These are phyloP conservation scores for Centaurea solstitialis DNA, from an alignment of 129 eudicot species.

Conservation along the genomic window DNA sequence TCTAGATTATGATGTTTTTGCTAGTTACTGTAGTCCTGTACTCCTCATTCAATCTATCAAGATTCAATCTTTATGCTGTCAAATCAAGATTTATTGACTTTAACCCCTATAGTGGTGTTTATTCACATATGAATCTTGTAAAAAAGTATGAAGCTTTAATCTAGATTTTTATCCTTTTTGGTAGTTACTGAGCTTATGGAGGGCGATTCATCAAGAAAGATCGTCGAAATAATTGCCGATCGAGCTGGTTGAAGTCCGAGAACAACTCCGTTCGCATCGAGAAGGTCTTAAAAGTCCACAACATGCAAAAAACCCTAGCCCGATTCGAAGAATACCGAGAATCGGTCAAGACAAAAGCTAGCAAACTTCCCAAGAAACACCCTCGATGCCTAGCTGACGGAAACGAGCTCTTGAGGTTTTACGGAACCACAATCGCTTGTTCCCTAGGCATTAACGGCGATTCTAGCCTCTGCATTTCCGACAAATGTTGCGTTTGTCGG, in stretches of 20 bases:
- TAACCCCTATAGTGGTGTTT: background rate
- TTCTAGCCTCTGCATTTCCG: conserved; percentile 73
- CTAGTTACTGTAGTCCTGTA: background rate
- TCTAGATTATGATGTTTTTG: background rate
- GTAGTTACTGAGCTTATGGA: conserved; percentile 94
- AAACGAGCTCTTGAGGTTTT: conserved; percentile 86
- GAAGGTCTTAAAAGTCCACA: conserved; percentile 86
- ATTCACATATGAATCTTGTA: background rate
- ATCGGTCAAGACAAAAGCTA: conserved; percentile 74
- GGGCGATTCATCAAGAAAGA: conserved; percentile 94
- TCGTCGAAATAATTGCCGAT: conserved; percentile 93
- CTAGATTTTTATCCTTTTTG: conserved; percentile 9
- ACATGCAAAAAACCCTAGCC: conserved; percentile 87
- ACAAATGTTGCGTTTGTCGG: conserved; percentile 83
- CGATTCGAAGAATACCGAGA: conserved; percentile 93
- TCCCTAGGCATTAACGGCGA: conserved; percentile 80
- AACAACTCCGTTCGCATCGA: conserved; percentile 78
- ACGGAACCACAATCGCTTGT: conserved; percentile 84
- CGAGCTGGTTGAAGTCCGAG: conserved; percentile 89
- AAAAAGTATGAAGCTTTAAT: conserved; percentile 4
- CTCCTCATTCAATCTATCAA: conserved; percentile 1
- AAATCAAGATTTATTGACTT: background rate
- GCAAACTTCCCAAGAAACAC: conserved; percentile 91
- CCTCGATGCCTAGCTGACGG: conserved; percentile 98
- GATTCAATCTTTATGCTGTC: conserved; percentile 5